Base-by-base conservation (phyloP, 306 rosid genomes). In the Cucurbita pepo region DNA sequence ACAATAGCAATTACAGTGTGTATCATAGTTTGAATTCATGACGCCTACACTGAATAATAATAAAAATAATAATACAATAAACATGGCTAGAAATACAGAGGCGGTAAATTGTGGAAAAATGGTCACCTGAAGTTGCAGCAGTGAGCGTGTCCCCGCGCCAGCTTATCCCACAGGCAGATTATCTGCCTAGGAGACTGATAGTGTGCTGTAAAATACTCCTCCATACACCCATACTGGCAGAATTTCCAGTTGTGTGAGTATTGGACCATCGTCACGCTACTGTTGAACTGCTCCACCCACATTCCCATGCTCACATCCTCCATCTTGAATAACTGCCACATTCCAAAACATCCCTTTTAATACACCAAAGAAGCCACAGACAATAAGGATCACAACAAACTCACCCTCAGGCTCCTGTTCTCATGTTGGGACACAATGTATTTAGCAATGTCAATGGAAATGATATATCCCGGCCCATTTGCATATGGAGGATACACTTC, bases 281-380 rank as follows among this genome's bases (percentile, higher is more conserved):
- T 61, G 85, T 91, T 93, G 80, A 88, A 93, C 57, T 86, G 88
- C 81, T 87, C 89, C 1, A 94, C 97, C 98, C 98, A 94, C 98
- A 90, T 88, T 77, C 98, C 98, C 98, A 94, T 86, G 94, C 98
- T 94, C 81, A 94, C 98, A 82, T 94, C 98, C 77, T 94, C 98
- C 98, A 94, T 94, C 84, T 94, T 94, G 77, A 94, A 94, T n/a
- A 90, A 90, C 97, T 94, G 87, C 70, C 67, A 36, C 21, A 14
- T 30, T 30, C 15, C 56, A 38, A 36, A 59, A 62, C 60, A 75
- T 62, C 18, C 58, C 1, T 30, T 34, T 67, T 5, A 50, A 8
- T 50, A 34, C 10, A 51, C 22, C 36, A 52, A 63, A 51, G 19
- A 5, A 21, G 34, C 18, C 13, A 19, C 36, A 57, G 30, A 21